Percentiles rank a stretch among this genome's conserved stretches.
Conservation (phyloP, 768 basidiomycete genomes). For the Tulasnella sp. region DNA sequence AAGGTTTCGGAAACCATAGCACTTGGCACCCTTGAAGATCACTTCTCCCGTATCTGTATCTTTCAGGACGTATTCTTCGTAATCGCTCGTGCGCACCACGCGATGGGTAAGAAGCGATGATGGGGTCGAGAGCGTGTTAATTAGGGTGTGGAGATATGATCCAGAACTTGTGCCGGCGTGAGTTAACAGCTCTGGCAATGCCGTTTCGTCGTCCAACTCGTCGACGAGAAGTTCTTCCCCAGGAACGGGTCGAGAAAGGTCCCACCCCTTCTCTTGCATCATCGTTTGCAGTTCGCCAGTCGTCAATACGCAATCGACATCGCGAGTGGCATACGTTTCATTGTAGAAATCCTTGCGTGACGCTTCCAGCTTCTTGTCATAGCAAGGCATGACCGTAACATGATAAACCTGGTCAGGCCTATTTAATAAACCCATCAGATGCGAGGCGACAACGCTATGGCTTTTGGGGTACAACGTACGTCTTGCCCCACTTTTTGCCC, state of each 20-base stretch:
- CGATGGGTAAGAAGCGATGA: conserved; percentile 34
- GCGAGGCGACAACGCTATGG: not conserved
- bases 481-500: conserved; percentile 48
- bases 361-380: conserved; percentile 98
- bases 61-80: conserved; percentile 56
- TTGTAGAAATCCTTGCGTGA: conserved; percentile 89
- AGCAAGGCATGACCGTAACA: conserved; percentile 97
- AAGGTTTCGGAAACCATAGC: conserved; percentile 94
- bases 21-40: conserved; percentile 86
- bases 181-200: conserved; percentile 57
- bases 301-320: conserved; percentile 95
- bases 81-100: conserved; percentile 54
- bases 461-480: conserved; percentile 35
- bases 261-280: conserved; percentile 71
- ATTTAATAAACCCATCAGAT: not conserved
- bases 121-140: conserved; percentile 33
- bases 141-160: conserved; percentile 75
- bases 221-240: conserved; percentile 32
- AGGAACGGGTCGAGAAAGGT: conserved; percentile 46
- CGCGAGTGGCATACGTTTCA: conserved; percentile 66
- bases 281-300: conserved; percentile 87
- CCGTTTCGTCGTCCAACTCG: conserved; percentile 14
- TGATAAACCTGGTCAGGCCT: conserved; percentile 89
- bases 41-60: conserved; percentile 39
- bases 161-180: conserved; percentile 86